A percentile compares a stretch with the other conserved stretches of the same genome.
phyloP scores from a whole-genome alignment of 1,284 basidiomycete genomes.

The Phylloboletellus chloephorus region DNA sequence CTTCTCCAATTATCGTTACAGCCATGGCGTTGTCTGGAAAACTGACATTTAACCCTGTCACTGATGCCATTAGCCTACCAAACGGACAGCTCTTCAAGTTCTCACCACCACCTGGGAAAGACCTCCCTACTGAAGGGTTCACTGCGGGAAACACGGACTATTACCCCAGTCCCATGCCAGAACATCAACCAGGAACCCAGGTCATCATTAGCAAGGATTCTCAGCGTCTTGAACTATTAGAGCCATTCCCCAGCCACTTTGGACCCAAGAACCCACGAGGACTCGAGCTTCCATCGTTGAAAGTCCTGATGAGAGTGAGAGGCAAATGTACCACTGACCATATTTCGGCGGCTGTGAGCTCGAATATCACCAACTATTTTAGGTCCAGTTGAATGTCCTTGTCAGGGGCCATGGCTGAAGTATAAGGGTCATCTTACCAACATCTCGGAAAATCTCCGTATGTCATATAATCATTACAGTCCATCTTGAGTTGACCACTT shows the following conservation, averaged over 20 bases:
- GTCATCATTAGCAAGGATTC: slow-evolving; percentile 79
- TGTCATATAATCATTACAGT: slow-evolving; percentile 30
- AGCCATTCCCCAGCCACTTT: slow-evolving; percentile 86
- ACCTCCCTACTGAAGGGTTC: slow-evolving; percentile 84
- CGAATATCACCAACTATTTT: background rate
- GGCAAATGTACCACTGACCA: slow-evolving; percentile 99
- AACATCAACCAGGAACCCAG: slow-evolving; percentile 72
- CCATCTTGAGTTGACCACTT: slow-evolving; percentile 36
- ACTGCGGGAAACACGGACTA: slow-evolving; percentile 74
- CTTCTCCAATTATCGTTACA: slow-evolving; percentile 95
- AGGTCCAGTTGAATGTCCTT: slow-evolving; percentile 7
- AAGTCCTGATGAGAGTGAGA: slow-evolving; percentile 84
- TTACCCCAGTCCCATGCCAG: slow-evolving; percentile 75
- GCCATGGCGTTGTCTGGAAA: slow-evolving; percentile 96
- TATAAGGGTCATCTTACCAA: slow-evolving; percentile 97
- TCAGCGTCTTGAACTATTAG: slow-evolving; percentile 80
- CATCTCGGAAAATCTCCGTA: slow-evolving; percentile 92
- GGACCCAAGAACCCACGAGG: slow-evolving; percentile 45
- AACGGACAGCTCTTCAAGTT: slow-evolving; percentile 84
- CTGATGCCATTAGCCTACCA: slow-evolving; percentile 72
- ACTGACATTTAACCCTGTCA: slow-evolving; percentile 91
- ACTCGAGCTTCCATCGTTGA: slow-evolving; percentile 77
- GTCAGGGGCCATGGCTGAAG: slow-evolving; percentile 92
- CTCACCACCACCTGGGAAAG: slow-evolving; percentile 76
- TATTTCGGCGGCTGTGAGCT: slow-evolving; percentile 84